Evolutionary conservation across 177 flowering plant genomes (phyloP).

Genomic region (Vitis hybrid): DNA sequence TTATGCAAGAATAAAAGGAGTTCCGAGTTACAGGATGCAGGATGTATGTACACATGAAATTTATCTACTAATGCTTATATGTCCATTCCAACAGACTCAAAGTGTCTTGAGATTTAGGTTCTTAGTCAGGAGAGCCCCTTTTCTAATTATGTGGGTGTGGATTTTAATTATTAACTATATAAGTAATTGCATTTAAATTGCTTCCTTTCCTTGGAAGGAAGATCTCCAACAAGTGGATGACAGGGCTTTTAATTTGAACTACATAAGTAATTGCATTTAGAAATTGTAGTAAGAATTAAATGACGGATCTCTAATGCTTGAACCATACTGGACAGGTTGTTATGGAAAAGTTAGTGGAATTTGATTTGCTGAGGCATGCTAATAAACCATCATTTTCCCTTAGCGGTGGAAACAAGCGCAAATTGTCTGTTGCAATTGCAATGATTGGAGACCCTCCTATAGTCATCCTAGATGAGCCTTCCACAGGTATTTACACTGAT

Average conservation of each 20-base stretch:
- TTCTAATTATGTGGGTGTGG: too few relatives aligned
- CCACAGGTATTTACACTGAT: slow-evolving; percentile 64
- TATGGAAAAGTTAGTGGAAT: slow-evolving; percentile 77
- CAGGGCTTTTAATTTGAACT: too few relatives aligned
- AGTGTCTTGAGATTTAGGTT: too few relatives aligned
- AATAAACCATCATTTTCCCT: slow-evolving; percentile 82
- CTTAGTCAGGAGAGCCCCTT: too few relatives aligned
- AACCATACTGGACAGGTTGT: slow-evolving; percentile 60
- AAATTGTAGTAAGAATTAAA: neutral
- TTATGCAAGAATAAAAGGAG: slow-evolving; percentile 94
- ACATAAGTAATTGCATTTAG: too few relatives aligned
- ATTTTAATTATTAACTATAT: too few relatives aligned
- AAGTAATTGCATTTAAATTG: too few relatives aligned
- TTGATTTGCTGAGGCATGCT: slow-evolving; percentile 89
- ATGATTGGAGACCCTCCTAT: slow-evolving; percentile 99
- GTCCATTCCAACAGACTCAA: too few relatives aligned
- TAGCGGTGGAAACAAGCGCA: slow-evolving; percentile 97
- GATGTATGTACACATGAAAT: slow-evolving; percentile 46
- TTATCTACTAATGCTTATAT: too few relatives aligned
- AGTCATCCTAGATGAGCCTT: slow-evolving; percentile 98
- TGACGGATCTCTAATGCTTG: slow-evolving; percentile 3
- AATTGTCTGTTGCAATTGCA: slow-evolving; percentile 96
- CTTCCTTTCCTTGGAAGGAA: too few relatives aligned
- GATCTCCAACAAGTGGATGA: too few relatives aligned
- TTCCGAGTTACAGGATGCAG: slow-evolving; percentile 56